phyloP scores from a whole-genome alignment of 495 filamentous ascomycete species.

The Penicillium malachiteum region DNA sequence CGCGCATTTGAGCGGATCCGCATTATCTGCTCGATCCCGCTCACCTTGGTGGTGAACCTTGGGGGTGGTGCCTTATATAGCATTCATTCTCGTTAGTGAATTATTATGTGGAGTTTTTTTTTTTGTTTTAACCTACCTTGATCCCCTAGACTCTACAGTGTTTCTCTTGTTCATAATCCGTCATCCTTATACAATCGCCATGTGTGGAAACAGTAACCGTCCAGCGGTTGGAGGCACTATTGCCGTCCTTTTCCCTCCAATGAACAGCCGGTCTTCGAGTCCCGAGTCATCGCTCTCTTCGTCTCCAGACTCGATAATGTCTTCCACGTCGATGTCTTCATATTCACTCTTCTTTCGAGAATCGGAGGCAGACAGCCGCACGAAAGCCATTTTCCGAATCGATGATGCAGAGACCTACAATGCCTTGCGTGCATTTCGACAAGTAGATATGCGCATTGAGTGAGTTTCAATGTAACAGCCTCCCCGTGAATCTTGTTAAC shows the following conservation, averaged over 20 bases:
- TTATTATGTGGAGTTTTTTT: background rate
- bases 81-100: background rate
- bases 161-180: background rate
- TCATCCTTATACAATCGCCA: constrained; percentile 6
- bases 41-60: constrained; percentile 19
- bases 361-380: constrained; percentile 7
- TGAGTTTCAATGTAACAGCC: constrained; percentile 12
- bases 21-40: constrained; percentile 28
- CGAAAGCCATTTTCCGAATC: constrained; percentile 32
- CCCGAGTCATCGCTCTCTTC: constrained; percentile 29
- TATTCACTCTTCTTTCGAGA: constrained; percentile 40
- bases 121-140: background rate
- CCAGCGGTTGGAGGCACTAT: constrained; percentile 28
- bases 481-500: background rate
- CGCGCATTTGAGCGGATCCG: constrained; percentile 19
- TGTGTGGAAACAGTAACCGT: constrained; percentile 27
- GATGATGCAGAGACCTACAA: constrained; percentile 23
- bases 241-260: constrained; percentile 25
- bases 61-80: constrained; percentile 6
- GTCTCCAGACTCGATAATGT: constrained; percentile 23
- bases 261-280: constrained; percentile 12
- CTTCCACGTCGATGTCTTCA: constrained; percentile 24
- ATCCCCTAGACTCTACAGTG: background rate
- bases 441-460: constrained; percentile 39
- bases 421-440: constrained; percentile 8